These are phyloP conservation scores for Lachancea lanzarotensis DNA, from an alignment of 805 yeast species.

Conservation along the genomic window DNA sequence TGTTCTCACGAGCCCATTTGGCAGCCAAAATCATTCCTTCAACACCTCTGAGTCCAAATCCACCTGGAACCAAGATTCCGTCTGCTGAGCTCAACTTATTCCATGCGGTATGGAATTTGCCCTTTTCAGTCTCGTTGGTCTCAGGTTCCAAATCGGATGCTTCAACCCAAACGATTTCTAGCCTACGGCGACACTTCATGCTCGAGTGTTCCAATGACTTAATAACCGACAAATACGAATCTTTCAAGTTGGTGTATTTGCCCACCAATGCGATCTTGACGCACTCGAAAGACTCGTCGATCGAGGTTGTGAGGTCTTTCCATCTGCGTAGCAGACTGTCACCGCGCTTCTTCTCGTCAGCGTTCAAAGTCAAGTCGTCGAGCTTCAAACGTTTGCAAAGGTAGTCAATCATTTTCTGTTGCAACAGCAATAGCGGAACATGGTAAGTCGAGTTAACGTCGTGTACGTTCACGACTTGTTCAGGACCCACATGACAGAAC, in stretches of 20 bases:
- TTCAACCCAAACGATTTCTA: constrained; percentile 94
- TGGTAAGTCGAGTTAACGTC: constrained; percentile 97
- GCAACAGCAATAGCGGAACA: constrained; percentile 84
- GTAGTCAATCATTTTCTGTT: constrained; percentile 76
- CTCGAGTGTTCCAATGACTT: constrained; percentile 94
- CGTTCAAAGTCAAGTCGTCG: constrained; percentile 38
- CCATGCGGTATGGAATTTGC: constrained; percentile 92
- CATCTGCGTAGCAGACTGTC: constrained; percentile 63
- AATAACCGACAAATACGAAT: constrained; percentile 89
- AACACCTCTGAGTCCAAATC: constrained; percentile 94
- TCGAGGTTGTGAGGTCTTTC: constrained; percentile 70
- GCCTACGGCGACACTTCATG: constrained; percentile 76
- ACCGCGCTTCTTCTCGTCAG: constrained; percentile 59
- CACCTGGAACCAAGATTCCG: constrained; percentile 97
- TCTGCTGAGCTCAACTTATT: constrained; percentile 86
- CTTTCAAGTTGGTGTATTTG: constrained; percentile 92
- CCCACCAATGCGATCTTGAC: constrained; percentile 97
- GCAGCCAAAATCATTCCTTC: constrained; percentile 98
- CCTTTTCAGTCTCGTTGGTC: constrained; percentile 55
- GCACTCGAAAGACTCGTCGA: constrained; percentile 76
- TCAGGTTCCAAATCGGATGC: constrained; percentile 81
- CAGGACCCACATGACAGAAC: constrained; percentile 99
- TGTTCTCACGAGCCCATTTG: constrained; percentile 95
- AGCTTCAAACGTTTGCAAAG: constrained; percentile 64
- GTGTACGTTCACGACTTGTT: constrained; percentile 93